These are phyloP conservation scores for Plantago coronopus DNA, from an alignment of 305 asterid species.

Conservation along the genomic window DNA sequence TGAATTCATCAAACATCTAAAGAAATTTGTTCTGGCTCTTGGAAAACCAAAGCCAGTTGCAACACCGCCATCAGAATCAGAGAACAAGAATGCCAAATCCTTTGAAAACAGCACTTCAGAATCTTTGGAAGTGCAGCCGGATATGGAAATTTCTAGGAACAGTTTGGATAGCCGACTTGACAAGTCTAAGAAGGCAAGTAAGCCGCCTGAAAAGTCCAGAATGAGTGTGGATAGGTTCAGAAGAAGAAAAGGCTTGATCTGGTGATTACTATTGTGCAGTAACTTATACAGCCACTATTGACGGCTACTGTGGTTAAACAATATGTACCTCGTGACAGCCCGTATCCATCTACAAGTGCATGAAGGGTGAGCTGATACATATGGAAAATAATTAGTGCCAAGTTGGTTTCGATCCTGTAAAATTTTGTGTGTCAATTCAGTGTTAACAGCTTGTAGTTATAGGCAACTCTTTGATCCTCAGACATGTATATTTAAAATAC, in stretches of 20 bases:
- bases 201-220: slow-evolving; percentile 84
- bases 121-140: slow-evolving; percentile 35
- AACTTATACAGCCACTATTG: slow-evolving; percentile 25
- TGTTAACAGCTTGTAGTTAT: slow-evolving; percentile 35
- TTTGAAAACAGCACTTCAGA: not conserved
- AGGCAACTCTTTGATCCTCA: slow-evolving; percentile 19
- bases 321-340: not conserved
- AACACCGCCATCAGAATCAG: slow-evolving; percentile 42
- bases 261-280: slow-evolving; percentile 39
- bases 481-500: slow-evolving; percentile 28
- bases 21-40: slow-evolving; percentile 75
- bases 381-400: slow-evolving; percentile 24
- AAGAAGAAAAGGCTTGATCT: slow-evolving; percentile 76
- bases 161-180: slow-evolving; percentile 98
- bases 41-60: slow-evolving; percentile 63
- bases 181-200: slow-evolving; percentile 78
- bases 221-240: slow-evolving; percentile 92
- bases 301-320: slow-evolving; percentile 25
- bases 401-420: slow-evolving; percentile 30
- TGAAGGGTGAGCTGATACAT: slow-evolving; percentile 18
- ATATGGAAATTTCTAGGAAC: slow-evolving; percentile 76
- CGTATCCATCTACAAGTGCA: not conserved
- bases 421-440: slow-evolving; percentile 40
- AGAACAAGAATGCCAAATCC: slow-evolving; percentile 28
- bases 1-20: slow-evolving; percentile 84